phyloP scores from a whole-genome alignment of 768 basidiomycete genomes.

The Suillus occidentalis region DNA sequence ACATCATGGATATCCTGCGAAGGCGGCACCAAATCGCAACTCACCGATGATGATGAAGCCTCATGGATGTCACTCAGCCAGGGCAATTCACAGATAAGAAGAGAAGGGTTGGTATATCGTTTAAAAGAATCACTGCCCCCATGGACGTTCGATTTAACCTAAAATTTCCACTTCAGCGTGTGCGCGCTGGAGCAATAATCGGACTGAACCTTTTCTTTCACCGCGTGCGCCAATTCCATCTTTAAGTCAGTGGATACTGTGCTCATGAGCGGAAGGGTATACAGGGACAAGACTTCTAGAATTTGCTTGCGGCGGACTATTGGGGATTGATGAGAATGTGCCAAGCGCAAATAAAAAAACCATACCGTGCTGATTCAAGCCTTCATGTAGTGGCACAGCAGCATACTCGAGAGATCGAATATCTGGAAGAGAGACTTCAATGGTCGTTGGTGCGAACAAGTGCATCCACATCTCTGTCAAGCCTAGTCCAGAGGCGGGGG shows the following conservation, averaged over 20 bases:
- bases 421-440: constrained; percentile 19
- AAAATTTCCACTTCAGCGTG: neutral
- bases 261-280: constrained; percentile 10
- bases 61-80: neutral
- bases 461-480: constrained; percentile 70
- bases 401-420: constrained; percentile 18
- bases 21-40: neutral
- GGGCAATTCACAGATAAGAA: constrained; percentile 3
- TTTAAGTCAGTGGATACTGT: neutral
- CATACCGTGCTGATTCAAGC: neutral
- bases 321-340: neutral
- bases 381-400: neutral
- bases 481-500: constrained; percentile 69
- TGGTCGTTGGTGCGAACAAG: constrained; percentile 30
- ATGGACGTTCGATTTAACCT: neutral
- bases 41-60: neutral
- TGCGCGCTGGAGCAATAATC: neutral
- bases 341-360: neutral
- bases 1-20: neutral
- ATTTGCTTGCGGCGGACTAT: constrained; percentile 20
- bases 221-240: neutral
- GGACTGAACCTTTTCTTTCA: constrained; percentile 2
- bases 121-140: neutral
- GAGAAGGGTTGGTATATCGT: neutral
- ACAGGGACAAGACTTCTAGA: constrained; percentile 23